Evolutionary conservation across 441 rosid species (phyloP), one percentile per base, ranked within the genome.

Genomic region (Gossypium laxum): DNA sequence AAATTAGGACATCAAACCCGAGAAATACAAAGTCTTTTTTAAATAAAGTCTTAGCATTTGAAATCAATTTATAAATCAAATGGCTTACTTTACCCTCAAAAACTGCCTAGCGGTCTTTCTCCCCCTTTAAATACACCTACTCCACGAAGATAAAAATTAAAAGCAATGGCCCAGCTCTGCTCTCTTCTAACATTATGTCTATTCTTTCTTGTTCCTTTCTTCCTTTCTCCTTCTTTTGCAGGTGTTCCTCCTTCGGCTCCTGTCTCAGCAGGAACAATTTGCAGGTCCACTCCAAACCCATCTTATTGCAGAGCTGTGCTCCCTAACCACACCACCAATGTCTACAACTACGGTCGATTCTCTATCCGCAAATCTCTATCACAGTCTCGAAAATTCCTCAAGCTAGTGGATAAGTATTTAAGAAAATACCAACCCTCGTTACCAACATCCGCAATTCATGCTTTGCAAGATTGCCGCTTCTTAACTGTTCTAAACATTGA

Each of bases 381-480:
- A 38, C 92, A 88, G 19, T 83, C 98, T 65, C 82, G 26, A 2
- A 89, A 84, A 59, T 87, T 88, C 85, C 41, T 86, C 34, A 70
- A 68, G 8, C 52, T 83, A 0, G 82, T 91, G 0, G 82, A 93
- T 12, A 77, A 76, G 21, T 88, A 85, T 75, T 83, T 89, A 10
- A 47, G 60, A 8, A 70, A 6, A 21, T 21, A 72, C 61, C 72
- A 68, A 45, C 78, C 79, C 3, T 54, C 79, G 12, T 70, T 85
- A 26, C 82, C 90, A 0, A 45, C 72, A 22, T 26, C 86, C 2
- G 84, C 83, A 0, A 14, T 82, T 61, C 76, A 90, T 0, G 99
- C 97, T 22, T 86, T 94, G 3, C 82, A 90, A 71, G 99, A 94
- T 73, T 94, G 98, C 80, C 78, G 60, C 2, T 63, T 72, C 6